These are phyloP conservation scores for Chlorella ohadii DNA, from an alignment of 139 green algal species.

Conservation along the genomic window DNA sequence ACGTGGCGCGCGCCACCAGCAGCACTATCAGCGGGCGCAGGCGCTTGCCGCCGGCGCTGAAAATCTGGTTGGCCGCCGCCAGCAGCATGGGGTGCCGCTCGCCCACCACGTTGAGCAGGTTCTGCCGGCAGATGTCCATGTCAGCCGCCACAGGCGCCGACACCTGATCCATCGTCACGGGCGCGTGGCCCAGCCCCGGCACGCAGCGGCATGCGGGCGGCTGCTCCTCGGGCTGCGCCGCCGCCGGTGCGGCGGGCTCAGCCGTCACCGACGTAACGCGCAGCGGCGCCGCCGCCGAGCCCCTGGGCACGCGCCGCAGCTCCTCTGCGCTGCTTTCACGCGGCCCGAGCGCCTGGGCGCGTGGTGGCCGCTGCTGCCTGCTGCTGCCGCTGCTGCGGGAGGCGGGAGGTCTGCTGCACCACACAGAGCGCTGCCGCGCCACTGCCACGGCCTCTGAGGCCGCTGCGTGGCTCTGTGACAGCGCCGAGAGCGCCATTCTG, in stretches of 20 bases:
- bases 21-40: conserved; percentile 92
- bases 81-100: conserved; percentile 93
- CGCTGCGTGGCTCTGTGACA: too few relatives aligned
- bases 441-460: not conserved
- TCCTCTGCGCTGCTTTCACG: conserved; percentile 7
- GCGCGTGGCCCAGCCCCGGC: conserved; percentile 13
- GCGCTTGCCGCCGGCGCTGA: conserved; percentile 95
- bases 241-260: conserved; percentile 9
- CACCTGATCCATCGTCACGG: conserved; percentile 55
- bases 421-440: conserved; percentile 4
- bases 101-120: conserved; percentile 91
- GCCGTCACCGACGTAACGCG: conserved; percentile 35
- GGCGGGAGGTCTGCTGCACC: conserved; percentile 11
- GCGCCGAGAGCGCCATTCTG: too few relatives aligned
- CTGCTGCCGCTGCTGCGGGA: not conserved
- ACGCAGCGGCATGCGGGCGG: not conserved
- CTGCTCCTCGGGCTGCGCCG: not conserved
- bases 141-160: conserved; percentile 75
- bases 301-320: conserved; percentile 6
- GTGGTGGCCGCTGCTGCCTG: conserved; percentile 15
- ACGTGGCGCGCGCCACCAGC: conserved; percentile 87
- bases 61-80: conserved; percentile 98
- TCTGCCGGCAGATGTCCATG: conserved; percentile 85
- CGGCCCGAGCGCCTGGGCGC: conserved; percentile 31
- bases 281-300: conserved; percentile 27